Percentiles rank a stretch among this genome's conserved stretches.
These are phyloP conservation scores for Grigorovia jiainica DNA, from an alignment of 805 yeast genomes.

Conservation along the genomic window DNA sequence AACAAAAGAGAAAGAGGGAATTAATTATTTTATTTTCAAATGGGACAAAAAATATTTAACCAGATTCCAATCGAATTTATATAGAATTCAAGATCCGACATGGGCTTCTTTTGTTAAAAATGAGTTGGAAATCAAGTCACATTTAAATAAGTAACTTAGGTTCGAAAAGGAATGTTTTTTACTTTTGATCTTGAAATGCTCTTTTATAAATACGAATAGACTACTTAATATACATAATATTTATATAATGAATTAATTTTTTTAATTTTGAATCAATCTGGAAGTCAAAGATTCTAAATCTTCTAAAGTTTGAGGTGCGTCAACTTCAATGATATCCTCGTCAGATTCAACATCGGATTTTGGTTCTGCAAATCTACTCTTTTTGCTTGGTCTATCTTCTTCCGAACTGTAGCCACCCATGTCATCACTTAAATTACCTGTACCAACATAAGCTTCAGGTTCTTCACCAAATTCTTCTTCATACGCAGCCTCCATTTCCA, in stretches of 20 bases:
- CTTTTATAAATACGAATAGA: background rate
- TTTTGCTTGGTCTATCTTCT: slow-evolving; percentile 21
- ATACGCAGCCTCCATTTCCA: slow-evolving; percentile 32
- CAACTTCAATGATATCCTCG: slow-evolving; percentile 54
- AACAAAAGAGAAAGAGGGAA: slow-evolving; percentile 1
- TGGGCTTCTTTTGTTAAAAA: slow-evolving; percentile 24
- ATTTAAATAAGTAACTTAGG: background rate
- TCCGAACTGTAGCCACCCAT: slow-evolving; percentile 28
- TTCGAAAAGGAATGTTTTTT: background rate
- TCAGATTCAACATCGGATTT: slow-evolving; percentile 25
- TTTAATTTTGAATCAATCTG: slow-evolving; percentile 26
- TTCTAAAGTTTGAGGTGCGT: slow-evolving; percentile 83
- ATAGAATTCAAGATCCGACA: slow-evolving; percentile 18
- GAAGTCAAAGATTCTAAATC: slow-evolving; percentile 86
- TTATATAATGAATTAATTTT: background rate
- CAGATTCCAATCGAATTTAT: slow-evolving; percentile 13
- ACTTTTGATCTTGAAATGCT: background rate
- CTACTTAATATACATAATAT: background rate
- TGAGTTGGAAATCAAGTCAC: slow-evolving; percentile 9
- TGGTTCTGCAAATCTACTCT: slow-evolving; percentile 4
- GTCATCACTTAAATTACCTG: slow-evolving; percentile 33
- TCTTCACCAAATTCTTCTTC: slow-evolving; percentile 20
- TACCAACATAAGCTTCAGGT: slow-evolving; percentile 26
- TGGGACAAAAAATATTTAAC: slow-evolving; percentile 13
- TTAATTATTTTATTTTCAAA: slow-evolving; percentile 12